phyloP scores from a whole-genome alignment of 2,329 filamentous ascomycete genomes.

The Chrysoporthe deuterocubensis region DNA sequence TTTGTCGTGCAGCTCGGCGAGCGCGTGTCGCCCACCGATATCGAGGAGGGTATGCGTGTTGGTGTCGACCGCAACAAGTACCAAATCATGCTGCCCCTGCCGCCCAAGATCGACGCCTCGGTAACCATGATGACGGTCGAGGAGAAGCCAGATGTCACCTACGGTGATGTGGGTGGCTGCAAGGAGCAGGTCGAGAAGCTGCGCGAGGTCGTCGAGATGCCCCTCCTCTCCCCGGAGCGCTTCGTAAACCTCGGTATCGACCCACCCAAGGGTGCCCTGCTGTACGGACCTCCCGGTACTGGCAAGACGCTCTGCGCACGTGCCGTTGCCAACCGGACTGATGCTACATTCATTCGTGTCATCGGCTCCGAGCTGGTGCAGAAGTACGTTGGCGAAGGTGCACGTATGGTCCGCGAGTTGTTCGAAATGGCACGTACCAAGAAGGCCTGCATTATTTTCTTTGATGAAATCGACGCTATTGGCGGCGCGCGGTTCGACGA shows the following conservation, averaged over 20 bases:
- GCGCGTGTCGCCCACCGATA: conserved; percentile 96
- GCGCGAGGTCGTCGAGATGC: conserved; percentile 98
- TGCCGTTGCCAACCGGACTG: conserved; percentile 96
- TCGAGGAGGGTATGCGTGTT: conserved; percentile 98
- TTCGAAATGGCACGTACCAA: conserved; percentile 99
- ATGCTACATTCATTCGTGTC: conserved; percentile 97
- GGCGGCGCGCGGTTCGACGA: conserved; percentile 96
- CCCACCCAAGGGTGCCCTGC: conserved; percentile 92
- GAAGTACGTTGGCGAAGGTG: conserved; percentile 98
- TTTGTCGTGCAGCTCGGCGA: conserved; percentile 98
- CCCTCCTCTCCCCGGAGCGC: conserved; percentile 90
- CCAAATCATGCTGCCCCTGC: conserved; percentile 93
- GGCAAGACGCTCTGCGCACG: conserved; percentile 97
- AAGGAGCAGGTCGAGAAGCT: conserved; percentile 99
- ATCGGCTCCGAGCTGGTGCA: conserved; percentile 98
- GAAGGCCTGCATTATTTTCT: conserved; percentile 99
- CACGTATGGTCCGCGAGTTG: conserved; percentile 96
- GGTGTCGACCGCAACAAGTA: conserved; percentile 99
- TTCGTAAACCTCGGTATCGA: conserved; percentile 99
- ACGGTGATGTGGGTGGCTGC: conserved; percentile 97
- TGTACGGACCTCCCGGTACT: conserved; percentile 97
- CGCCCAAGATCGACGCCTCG: conserved; percentile 97
- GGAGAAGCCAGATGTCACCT: conserved; percentile 99
- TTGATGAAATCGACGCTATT: conserved; percentile 96
- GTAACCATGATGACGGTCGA: conserved; percentile 99